phyloP scores from a whole-genome alignment of 345 rosid genomes.

The Erodium maritimum region DNA sequence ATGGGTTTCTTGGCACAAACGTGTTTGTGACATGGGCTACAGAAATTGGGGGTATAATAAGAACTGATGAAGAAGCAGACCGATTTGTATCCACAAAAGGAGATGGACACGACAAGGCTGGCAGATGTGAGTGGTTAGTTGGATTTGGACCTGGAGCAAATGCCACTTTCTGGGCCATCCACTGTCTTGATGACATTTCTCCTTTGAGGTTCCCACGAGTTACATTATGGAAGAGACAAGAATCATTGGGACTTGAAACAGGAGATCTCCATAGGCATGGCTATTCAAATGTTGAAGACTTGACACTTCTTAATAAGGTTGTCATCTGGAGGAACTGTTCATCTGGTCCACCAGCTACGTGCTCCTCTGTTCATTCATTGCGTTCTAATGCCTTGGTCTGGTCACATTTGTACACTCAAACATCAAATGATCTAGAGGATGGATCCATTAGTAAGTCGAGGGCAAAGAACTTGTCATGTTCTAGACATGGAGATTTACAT shows the following conservation, averaged over 20 bases:
- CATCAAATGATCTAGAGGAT: constrained; percentile 19
- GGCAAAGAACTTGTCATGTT: constrained; percentile 17
- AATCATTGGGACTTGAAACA: constrained; percentile 25
- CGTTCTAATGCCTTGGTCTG: constrained; percentile 37
- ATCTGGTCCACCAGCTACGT: constrained; percentile 48
- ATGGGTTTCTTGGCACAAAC: constrained; percentile 45
- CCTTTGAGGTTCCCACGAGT: constrained; percentile 71
- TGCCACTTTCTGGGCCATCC: constrained; percentile 74
- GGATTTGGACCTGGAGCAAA: constrained; percentile 65
- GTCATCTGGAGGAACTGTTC: constrained; percentile 35
- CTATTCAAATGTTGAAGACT: constrained; percentile 22
- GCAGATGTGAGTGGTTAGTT: constrained; percentile 77
- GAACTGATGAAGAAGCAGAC: constrained; percentile 32
- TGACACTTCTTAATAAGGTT: constrained; percentile 38
- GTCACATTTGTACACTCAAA: constrained; percentile 38
- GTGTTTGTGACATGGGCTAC: constrained; percentile 56
- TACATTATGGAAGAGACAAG: constrained; percentile 53
- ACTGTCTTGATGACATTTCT: constrained; percentile 72
- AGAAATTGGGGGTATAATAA: constrained; percentile 37
- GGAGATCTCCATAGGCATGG: constrained; percentile 21
- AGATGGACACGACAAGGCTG: constrained; percentile 28
- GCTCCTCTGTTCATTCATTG: constrained; percentile 48
- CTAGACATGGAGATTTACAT: constrained; percentile 27
- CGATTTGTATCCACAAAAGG: constrained; percentile 22
- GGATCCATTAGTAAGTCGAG: constrained; percentile 24